Evolutionary conservation across 2,329 filamentous ascomycete genomes (phyloP), one percentile per base, ranked within the genome.

Genomic region (Thielaviopsis musarum): DNA sequence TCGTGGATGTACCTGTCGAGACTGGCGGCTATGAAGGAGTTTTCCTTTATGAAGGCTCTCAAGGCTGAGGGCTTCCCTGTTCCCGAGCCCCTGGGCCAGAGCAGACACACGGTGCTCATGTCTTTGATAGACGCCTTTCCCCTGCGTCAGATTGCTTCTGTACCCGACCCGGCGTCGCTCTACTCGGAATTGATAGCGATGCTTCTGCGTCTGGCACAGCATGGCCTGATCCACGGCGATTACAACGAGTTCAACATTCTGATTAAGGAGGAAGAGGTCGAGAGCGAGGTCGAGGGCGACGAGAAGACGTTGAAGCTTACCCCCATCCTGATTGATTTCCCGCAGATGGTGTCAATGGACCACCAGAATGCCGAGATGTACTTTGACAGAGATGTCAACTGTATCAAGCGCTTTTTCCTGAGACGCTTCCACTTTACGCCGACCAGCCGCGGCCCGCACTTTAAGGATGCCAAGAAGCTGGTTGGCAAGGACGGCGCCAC

Each of bases 191-290:
- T 98, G 38, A 94, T 98, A 67, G 79, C 82, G 51, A 80, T 96
- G 65, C 89, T 98, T 59, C 75, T 98, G 52, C 81, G 84, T 28
- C 77, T 98, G 49, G 91, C 93, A 5, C 82, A 82, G 63, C 83
- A 91, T 65, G 93, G 93, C 6, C 75, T 98, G 54, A 98, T 98
- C 63, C 93, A 98, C 69, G 93, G 93, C 63, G 93, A 98, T 70
- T 98, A 94, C 75, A 98, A 98, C 74, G 94, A 98, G 71, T 98
- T 98, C 78, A 98, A 98, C 70, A 91, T 98, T 64, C 75, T 98
- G 38, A 84, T 98, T 69, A 74, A 69, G 58, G 65, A 66, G 2
- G 70, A 72, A 5, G 71, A 76, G 6, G 68, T 69, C 1, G 64
- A 70, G 51, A 72, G 75, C 65, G 61, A 68, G 0, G 64, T 87